A percentile compares a stretch with the other conserved stretches of the same genome.
Evolutionary conservation across 441 rosid species (phyloP).

Genomic region (Corymbia calophylla): DNA sequence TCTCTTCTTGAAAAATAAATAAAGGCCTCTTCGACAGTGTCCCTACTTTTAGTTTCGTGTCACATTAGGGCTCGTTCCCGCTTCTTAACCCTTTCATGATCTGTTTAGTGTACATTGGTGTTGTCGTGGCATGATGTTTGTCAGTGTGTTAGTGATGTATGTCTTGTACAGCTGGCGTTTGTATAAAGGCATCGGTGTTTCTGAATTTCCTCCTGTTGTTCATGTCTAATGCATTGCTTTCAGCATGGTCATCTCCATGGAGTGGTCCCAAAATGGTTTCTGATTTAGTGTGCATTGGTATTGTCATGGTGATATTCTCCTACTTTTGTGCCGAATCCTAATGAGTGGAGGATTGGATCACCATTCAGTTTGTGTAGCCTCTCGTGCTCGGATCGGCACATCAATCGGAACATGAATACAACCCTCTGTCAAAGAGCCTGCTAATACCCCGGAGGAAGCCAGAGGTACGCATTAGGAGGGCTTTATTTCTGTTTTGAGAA

Average conservation of each 20-base stretch:
- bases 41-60: not conserved
- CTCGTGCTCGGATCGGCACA: not conserved
- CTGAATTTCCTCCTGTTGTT: not conserved
- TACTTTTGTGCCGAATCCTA: not conserved
- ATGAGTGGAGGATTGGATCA: not conserved
- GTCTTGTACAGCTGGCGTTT: not conserved
- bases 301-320: not conserved
- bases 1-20: constrained; percentile 30
- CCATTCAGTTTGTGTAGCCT: not conserved
- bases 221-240: not conserved
- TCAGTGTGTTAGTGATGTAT: not conserved
- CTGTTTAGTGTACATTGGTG: not conserved
- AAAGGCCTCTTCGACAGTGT: constrained; percentile 9
- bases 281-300: not conserved
- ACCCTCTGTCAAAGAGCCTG: not conserved
- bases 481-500: not conserved
- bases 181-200: not conserved
- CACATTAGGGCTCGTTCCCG: not conserved
- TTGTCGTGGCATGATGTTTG: not conserved
- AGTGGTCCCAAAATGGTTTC: not conserved
- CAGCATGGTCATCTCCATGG: not conserved
- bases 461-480: not conserved
- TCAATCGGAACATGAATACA: not conserved
- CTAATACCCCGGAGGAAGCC: not conserved
- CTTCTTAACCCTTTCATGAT: not conserved